Evolutionary conservation across 805 yeast genomes (phyloP), one percentile per base, ranked within the genome.

Genomic region (Yarrowia sp.): DNA sequence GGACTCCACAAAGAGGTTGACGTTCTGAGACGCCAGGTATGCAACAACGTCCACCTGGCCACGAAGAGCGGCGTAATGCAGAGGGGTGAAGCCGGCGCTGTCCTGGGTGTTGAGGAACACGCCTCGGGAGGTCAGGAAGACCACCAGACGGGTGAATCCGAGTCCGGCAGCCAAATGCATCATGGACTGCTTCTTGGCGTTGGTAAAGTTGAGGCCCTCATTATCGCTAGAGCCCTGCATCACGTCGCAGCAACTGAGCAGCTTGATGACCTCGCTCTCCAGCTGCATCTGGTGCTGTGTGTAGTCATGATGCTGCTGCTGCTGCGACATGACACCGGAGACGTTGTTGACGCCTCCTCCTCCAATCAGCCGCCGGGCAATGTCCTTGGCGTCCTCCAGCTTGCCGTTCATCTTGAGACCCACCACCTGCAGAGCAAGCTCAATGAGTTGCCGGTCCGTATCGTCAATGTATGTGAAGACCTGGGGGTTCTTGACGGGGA

Each of bases 381-480:
- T 90, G 72, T 91, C 92, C 69, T 90, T 85, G 1, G 98, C 98
- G 75, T 93, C 98, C 73, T 95, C 98, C 66, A 95, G 79, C 71
- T 88, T 87, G 66, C 98, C 99, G 72, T 91, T 92, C 97, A 93
- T 92, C 77, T 93, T 93, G 76, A 92, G 80, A 1, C 99, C 99
- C 43, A 95, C 97, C 70, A 95, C 95, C 73, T 95, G 98, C 70
- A 95, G 80, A 1, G 99, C 99, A 68, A 95, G 80, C 77, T 95
- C 99, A 73, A 93, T 90, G 73, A 95, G 82, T 75, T 93, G 97
- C 69, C 95, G 83, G 76, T 95, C 99, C 10, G 97, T 89, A 73
- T 95, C 99, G 77, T 95, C 98, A 49, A 91, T 82, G 72, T 95
- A 95, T 0, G 98, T 92, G 76, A 95, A 95, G 0, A 90, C 81